phyloP scores from a whole-genome alignment of 371 early-diverging fungal species.

The Apophysomyces elegans region DNA sequence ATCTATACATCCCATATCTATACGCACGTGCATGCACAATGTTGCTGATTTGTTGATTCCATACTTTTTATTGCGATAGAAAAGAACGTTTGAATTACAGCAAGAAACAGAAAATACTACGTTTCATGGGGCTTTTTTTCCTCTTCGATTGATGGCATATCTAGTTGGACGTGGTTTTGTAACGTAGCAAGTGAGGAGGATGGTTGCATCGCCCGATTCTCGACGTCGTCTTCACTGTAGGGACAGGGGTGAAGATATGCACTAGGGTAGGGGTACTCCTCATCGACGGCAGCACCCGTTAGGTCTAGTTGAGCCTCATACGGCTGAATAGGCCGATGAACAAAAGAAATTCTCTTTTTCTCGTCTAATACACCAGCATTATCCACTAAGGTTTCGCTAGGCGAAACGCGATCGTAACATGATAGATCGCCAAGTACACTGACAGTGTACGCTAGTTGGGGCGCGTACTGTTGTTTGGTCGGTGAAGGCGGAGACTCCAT shows the following conservation, averaged over 20 bases:
- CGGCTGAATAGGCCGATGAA: conserved; percentile 17
- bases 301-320: conserved; percentile 15
- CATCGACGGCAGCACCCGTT: conserved; percentile 5
- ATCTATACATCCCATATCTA: background rate
- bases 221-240: conserved; percentile 6
- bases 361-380: background rate
- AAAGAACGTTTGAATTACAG: background rate
- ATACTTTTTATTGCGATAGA: conserved; percentile 6
- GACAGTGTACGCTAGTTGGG: conserved; percentile 2
- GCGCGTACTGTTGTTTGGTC: conserved; percentile 9
- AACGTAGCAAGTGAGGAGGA: background rate
- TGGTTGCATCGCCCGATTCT: conserved; percentile 1
- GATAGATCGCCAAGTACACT: background rate
- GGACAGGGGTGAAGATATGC: conserved; percentile 11
- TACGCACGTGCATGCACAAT: conserved; percentile 10
- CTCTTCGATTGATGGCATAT: background rate
- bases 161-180: conserved; percentile 1
- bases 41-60: conserved; percentile 10
- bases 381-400: background rate
- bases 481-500: conserved; percentile 1
- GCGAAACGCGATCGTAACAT: background rate
- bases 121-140: background rate
- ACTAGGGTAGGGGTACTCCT: conserved; percentile 10
- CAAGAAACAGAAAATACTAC: background rate
- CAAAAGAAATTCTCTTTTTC: background rate